Conservation (phyloP, 108 stramenopile genomes). For the Skeletonema potamos region DNA sequence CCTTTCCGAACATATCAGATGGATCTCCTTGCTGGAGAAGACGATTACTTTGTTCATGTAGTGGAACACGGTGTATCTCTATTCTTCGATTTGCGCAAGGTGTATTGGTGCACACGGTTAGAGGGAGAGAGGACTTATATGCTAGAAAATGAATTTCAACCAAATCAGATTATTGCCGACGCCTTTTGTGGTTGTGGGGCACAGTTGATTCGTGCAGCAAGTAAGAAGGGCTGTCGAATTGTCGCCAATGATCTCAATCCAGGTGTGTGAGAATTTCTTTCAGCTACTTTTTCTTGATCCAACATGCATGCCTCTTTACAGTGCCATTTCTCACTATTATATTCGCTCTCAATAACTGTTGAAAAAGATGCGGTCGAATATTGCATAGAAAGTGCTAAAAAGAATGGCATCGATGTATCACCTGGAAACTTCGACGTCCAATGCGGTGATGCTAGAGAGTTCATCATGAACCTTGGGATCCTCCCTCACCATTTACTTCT, state of each 20-base stretch:
- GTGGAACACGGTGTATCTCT: conserved; percentile 80
- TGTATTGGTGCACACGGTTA: conserved; percentile 96
- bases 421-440: conserved; percentile 23
- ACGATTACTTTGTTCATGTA: conserved; percentile 66
- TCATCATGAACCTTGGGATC: conserved; percentile 71
- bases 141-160: conserved; percentile 58
- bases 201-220: conserved; percentile 78
- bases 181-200: conserved; percentile 97
- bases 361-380: conserved; percentile 55
- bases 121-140: conserved; percentile 84
- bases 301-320: neutral
- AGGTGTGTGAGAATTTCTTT: neutral
- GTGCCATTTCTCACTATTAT: neutral
- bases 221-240: conserved; percentile 45
- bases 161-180: conserved; percentile 77
- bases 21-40: conserved; percentile 88
- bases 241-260: conserved; percentile 94
- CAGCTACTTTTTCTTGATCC: neutral
- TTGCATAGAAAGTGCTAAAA: conserved; percentile 47
- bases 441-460: conserved; percentile 81
- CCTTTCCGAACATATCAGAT: conserved; percentile 91
- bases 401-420: conserved; percentile 40
- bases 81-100: conserved; percentile 86
- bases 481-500: conserved; percentile 81
- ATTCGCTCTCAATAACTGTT: neutral